These are phyloP conservation scores for Sporodiniella umbellata DNA, from an alignment of 371 early-diverging fungal species.

Conservation along the genomic window DNA sequence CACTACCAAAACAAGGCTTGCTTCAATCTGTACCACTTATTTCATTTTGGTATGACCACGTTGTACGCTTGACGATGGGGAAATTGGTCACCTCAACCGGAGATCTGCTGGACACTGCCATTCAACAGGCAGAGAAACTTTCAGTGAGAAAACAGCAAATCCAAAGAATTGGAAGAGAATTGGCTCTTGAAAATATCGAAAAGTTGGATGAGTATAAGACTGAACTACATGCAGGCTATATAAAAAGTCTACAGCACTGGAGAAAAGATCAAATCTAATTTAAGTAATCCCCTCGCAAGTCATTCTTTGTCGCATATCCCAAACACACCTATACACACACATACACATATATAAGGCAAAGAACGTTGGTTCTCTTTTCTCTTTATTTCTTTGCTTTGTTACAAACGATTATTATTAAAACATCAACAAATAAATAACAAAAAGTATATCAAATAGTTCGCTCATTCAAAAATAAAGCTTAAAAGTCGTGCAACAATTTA, in stretches of 20 bases:
- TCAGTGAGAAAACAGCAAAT: constrained; percentile 32
- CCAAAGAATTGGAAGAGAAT: constrained; percentile 32
- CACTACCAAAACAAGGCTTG: constrained; percentile 41
- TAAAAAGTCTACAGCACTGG: constrained; percentile 39
- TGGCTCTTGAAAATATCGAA: constrained; percentile 42
- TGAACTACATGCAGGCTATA: constrained; percentile 40
- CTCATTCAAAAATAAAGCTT: no score
- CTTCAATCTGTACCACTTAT: constrained; percentile 61
- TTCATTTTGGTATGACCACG: constrained; percentile 66
- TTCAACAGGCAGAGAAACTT: constrained; percentile 39
- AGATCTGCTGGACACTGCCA: constrained; percentile 55
- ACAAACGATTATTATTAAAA: no score
- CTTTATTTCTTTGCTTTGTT: no score
- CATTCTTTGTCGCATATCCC: no score
- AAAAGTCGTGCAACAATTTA: no score
- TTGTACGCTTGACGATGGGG: constrained; percentile 56
- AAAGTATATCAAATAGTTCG: no score
- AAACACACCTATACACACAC: no score
- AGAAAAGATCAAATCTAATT: constrained; percentile 10
- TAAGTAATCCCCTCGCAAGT: no score
- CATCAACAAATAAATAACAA: no score
- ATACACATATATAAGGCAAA: no score
- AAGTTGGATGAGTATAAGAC: constrained; percentile 40
- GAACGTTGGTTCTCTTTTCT: no score
- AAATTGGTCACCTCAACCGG: constrained; percentile 54